Conservation (phyloP, 495 filamentous ascomycete species). For the Penicillium verhagenii region DNA sequence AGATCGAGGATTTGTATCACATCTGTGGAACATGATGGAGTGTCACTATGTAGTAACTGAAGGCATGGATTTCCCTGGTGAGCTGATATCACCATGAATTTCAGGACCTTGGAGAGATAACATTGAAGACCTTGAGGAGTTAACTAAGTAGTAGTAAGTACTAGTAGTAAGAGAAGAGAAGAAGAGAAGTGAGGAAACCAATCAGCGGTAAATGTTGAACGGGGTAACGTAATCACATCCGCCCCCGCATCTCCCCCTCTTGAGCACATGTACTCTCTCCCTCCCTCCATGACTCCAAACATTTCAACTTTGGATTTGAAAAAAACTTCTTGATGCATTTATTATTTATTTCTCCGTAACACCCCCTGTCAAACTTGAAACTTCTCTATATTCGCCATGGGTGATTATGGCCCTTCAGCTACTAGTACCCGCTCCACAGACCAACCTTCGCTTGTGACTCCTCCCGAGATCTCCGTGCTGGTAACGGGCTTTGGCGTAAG, state of each 20-base stretch:
- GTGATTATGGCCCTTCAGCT: constrained; percentile 36
- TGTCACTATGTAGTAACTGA: too few relatives aligned
- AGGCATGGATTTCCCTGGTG: background rate
- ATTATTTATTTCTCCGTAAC: too few relatives aligned
- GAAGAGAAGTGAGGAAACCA: background rate
- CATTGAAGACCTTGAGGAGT: too few relatives aligned
- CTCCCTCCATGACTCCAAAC: too few relatives aligned
- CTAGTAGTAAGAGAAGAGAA: background rate
- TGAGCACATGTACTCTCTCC: too few relatives aligned
- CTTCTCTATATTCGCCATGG: constrained; percentile 40
- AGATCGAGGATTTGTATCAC: background rate
- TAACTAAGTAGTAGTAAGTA: too few relatives aligned
- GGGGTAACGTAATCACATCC: too few relatives aligned
- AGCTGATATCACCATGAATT: too few relatives aligned
- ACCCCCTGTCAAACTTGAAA: too few relatives aligned
- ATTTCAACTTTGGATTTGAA: too few relatives aligned
- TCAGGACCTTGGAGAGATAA: too few relatives aligned
- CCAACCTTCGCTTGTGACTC: constrained; percentile 12
- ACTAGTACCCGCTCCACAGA: constrained; percentile 14
- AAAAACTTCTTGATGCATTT: background rate
- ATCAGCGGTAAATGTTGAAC: background rate
- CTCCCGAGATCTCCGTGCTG: constrained; percentile 59
- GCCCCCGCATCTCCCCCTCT: background rate
- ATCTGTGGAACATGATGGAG: background rate
- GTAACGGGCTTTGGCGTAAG: constrained; percentile 74